Evolutionary conservation across 1,284 basidiomycete species (phyloP).

Genomic region (Tilletia caries): DNA sequence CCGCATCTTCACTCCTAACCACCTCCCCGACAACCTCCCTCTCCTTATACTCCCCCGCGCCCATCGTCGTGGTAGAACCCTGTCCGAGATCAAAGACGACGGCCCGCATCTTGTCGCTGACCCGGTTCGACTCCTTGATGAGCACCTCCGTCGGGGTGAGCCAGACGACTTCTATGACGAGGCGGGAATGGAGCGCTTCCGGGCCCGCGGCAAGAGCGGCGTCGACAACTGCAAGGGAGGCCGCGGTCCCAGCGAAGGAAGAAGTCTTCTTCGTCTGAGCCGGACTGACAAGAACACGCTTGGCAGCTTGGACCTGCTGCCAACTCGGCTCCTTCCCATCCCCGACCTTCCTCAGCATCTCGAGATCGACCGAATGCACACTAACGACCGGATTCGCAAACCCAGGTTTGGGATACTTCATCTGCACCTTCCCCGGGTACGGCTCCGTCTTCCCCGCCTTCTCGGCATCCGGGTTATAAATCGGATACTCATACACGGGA

Average conservation of each 20-base stretch:
- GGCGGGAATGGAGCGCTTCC: slow-evolving; percentile 65
- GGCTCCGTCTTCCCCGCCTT: slow-evolving; percentile 33
- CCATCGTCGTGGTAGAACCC: background rate
- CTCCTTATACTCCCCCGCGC: slow-evolving; percentile 22
- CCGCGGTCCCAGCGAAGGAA: background rate
- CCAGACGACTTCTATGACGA: slow-evolving; percentile 80
- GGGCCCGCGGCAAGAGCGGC: slow-evolving; percentile 56
- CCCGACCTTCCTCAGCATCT: background rate
- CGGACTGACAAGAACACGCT: slow-evolving; percentile 13
- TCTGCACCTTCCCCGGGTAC: slow-evolving; percentile 33
- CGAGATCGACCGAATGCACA: slow-evolving; percentile 63
- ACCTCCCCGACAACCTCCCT: slow-evolving; percentile 39
- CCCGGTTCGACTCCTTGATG: slow-evolving; percentile 73
- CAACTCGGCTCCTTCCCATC: background rate
- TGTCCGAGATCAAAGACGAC: slow-evolving; percentile 31
- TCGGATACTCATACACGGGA: slow-evolving; percentile 76
- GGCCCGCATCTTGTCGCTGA: slow-evolving; percentile 37
- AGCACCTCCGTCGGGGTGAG: slow-evolving; percentile 71
- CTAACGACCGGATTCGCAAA: slow-evolving; percentile 82
- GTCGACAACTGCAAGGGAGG: slow-evolving; percentile 46
- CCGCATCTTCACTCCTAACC: slow-evolving; percentile 65
- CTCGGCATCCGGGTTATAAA: slow-evolving; percentile 67
- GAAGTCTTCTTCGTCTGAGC: slow-evolving; percentile 15
- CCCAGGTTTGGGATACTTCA: slow-evolving; percentile 66
- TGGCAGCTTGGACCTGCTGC: slow-evolving; percentile 17